Conservation (phyloP, 1,284 basidiomycete species). For the Phenoliferia sp. region DNA sequence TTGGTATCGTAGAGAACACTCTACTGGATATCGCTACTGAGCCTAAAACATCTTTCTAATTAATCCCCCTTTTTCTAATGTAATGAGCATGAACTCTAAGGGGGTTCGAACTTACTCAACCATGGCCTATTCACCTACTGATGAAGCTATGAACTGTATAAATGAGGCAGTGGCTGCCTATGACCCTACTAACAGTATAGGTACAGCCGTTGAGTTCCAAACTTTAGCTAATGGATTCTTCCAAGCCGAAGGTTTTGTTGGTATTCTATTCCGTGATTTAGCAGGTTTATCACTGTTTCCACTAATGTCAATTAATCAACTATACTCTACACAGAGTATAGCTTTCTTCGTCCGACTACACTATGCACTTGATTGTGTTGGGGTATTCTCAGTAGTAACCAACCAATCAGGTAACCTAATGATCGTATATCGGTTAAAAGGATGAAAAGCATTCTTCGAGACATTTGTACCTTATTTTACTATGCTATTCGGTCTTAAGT, state of each 20-base stretch:
- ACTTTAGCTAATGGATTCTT: not conserved
- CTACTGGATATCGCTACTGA: constrained; percentile 35
- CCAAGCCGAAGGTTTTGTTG: not conserved
- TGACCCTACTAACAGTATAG: too few species aligned
- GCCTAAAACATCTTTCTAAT: constrained; percentile 33
- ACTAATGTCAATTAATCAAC: not conserved
- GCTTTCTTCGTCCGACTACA: not conserved
- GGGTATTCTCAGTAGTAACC: too few species aligned
- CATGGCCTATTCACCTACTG: too few species aligned
- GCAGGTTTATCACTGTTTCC: not conserved
- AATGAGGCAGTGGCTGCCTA: too few species aligned
- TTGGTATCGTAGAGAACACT: constrained; percentile 40
- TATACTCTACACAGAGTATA: not conserved
- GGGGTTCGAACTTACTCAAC: not conserved
- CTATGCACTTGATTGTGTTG: not conserved
- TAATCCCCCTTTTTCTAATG: not conserved
- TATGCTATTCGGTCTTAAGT: too few species aligned
- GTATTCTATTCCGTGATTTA: not conserved
- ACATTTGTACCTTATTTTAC: too few species aligned
- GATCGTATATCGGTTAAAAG: too few species aligned
- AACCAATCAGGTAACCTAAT: too few species aligned
- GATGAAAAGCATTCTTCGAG: too few species aligned
- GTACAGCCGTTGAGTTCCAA: not conserved
- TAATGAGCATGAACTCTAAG: too few species aligned
- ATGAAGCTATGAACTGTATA: too few species aligned